Base-by-base conservation (phyloP, 192 early-diverging fungal species). In the Chytriomyces confervae region DNA sequence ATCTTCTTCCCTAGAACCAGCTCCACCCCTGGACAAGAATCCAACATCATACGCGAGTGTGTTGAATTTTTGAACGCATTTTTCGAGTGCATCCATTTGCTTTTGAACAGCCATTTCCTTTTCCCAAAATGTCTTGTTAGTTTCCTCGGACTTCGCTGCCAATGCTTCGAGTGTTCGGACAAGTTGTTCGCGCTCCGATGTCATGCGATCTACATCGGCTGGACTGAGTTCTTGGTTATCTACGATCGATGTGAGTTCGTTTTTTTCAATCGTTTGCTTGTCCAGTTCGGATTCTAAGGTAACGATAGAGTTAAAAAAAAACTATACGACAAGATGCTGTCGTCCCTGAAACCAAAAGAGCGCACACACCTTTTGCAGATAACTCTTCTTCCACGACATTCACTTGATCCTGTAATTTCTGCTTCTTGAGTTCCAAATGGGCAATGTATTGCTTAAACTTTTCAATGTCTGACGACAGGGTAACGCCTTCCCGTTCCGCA, bases 181-280 rank as follows among this genome's bases (percentile, higher is more conserved):
- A 6, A 94, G 84, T 81, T 91, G 88, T 64, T 93, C 92, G 47
- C 91, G 84, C 81, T 94, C 93, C 43, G 90, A 86, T 62, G 87
- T 91, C 92, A 94, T 94, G 23, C 92, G 86, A 70, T 94, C 93
- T 36, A 94, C 90, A 82, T 94, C 93, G 48, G 90, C 90, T 49
- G 92, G 89, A 36, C 89, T 91, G 47, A 94, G 90, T 77, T 92
- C 90, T 80, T 94, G 93, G 64, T 82, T 79, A 66, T 94, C 92
- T 8, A 94, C 92, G 10, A 86, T 84, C 16, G 74, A 60, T 71
- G 91, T 87, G 49, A 93, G 83, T 61, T 84, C 79, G 2, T 64
- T 80, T 75, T 87, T 89, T 63, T 92, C 91, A 48, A 75, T 78
- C 46, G 85, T 80, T 47, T 91, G 77, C 57, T 85, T 69, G 43